phyloP scores from a whole-genome alignment of 2,329 filamentous ascomycete species.

The Monilinia vaccinii-corymbosi region DNA sequence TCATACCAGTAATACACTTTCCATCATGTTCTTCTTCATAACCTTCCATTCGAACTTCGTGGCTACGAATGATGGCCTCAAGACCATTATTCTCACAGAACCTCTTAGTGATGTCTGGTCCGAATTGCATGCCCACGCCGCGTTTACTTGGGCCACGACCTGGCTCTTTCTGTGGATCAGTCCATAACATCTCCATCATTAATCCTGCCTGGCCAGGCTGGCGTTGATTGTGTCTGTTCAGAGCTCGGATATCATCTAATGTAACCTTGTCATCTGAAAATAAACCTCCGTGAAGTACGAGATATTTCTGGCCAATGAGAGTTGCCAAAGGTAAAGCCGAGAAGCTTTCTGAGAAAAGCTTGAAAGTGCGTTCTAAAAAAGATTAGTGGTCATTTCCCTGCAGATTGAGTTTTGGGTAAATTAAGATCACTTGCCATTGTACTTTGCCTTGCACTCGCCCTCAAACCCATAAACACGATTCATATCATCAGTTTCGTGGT shows the following conservation, averaged over 20 bases:
- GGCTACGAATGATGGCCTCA: constrained; percentile 90
- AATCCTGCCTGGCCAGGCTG: constrained; percentile 88
- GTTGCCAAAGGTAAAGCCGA: constrained; percentile 88
- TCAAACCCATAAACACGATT: constrained; percentile 98
- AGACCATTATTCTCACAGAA: constrained; percentile 96
- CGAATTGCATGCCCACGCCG: constrained; percentile 93
- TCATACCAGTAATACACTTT: constrained; percentile 79
- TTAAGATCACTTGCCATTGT: constrained; percentile 61
- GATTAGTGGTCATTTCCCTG: background rate
- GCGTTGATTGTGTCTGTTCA: constrained; percentile 81
- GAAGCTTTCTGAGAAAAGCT: constrained; percentile 96
- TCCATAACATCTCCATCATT: constrained; percentile 99
- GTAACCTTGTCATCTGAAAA: constrained; percentile 94
- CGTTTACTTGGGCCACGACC: constrained; percentile 93
- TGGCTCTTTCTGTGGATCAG: constrained; percentile 78
- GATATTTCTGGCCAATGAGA: constrained; percentile 79
- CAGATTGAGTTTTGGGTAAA: constrained; percentile 10
- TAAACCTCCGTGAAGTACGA: constrained; percentile 87
- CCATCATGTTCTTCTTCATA: constrained; percentile 97
- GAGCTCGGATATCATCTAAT: constrained; percentile 85
- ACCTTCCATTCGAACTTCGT: constrained; percentile 98
- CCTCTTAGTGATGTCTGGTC: constrained; percentile 87
- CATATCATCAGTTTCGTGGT: constrained; percentile 99
- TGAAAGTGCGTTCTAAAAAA: constrained; percentile 59
- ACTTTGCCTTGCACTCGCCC: constrained; percentile 96